Conservation (phyloP, 2,329 filamentous ascomycete species). For the Coniochaeta sp. region DNA sequence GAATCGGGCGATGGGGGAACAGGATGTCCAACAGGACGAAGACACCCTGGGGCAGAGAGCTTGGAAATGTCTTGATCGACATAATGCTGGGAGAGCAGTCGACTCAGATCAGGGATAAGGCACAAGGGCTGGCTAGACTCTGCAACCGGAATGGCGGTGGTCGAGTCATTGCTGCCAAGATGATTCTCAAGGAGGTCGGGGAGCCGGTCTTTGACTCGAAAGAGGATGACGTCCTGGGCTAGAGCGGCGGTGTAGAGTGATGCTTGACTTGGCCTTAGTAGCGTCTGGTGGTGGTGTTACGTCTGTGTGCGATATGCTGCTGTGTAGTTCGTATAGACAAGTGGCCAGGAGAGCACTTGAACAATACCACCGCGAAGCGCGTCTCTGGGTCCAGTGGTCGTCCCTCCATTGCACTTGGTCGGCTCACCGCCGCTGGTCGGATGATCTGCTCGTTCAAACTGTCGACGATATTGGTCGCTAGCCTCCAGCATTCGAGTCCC, state of each 20-base stretch:
- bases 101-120: background rate
- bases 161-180: conserved; percentile 5
- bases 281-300: no score
- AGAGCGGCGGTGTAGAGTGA: background rate
- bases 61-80: background rate
- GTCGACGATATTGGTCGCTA: no score
- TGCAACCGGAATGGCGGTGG: conserved; percentile 4
- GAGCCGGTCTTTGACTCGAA: background rate
- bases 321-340: no score
- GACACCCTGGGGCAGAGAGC: background rate
- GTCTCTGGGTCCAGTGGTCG: no score
- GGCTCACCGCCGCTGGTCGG: no score
- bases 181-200: conserved; percentile 5
- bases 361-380: no score
- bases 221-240: background rate
- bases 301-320: no score
- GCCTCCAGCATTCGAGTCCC: no score
- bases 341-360: no score
- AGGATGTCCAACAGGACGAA: background rate
- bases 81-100: conserved; percentile 3
- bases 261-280: no score
- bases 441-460: no score
- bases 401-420: no score
- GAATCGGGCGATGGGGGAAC: conserved; percentile 25
- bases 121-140: background rate